A percentile compares a stretch with the other conserved stretches of the same genome.
These are phyloP conservation scores for Macrocybe gigantea DNA, from an alignment of 768 basidiomycete species.

Conservation along the genomic window DNA sequence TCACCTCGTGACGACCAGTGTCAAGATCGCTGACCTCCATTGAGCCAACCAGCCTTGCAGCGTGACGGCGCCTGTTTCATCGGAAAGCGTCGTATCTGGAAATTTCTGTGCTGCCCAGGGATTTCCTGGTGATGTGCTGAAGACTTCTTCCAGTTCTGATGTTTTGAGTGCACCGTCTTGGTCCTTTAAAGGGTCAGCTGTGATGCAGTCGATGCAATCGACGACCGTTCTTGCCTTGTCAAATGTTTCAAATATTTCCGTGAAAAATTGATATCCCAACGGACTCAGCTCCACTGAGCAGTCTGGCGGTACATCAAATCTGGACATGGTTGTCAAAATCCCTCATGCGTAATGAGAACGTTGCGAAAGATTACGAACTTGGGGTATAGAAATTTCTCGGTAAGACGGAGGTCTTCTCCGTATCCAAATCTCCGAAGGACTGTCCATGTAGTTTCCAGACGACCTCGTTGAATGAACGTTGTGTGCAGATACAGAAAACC, in stretches of 20 bases:
- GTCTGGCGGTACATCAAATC: slow-evolving; percentile 90
- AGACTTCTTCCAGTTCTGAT: slow-evolving; percentile 79
- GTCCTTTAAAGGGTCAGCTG: slow-evolving; percentile 46
- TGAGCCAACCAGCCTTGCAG: slow-evolving; percentile 97
- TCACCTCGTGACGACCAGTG: not conserved
- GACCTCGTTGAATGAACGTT: slow-evolving; percentile 91
- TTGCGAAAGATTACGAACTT: slow-evolving; percentile 49
- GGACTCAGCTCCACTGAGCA: slow-evolving; percentile 94
- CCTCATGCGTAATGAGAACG: slow-evolving; percentile 2
- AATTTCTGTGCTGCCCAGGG: slow-evolving; percentile 94
- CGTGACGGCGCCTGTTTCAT: slow-evolving; percentile 88
- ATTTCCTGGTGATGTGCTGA: slow-evolving; percentile 92
- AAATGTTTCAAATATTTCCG: slow-evolving; percentile 91
- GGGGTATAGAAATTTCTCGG: slow-evolving; percentile 82
- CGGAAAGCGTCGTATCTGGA: slow-evolving; percentile 83
- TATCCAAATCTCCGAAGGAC: slow-evolving; percentile 94
- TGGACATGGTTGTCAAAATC: slow-evolving; percentile 20
- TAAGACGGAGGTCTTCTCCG: slow-evolving; percentile 86
- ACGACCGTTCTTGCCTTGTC: slow-evolving; percentile 60
- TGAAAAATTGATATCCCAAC: slow-evolving; percentile 95
- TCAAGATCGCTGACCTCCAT: slow-evolving; percentile 68
- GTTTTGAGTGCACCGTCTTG: slow-evolving; percentile 90
- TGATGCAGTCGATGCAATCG: not conserved
- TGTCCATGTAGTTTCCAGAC: slow-evolving; percentile 97
- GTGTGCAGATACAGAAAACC: slow-evolving; percentile 96